Evolutionary conservation across 1,139 yeast genomes (phyloP).

Genomic region (Lodderomyces parapsilosis): DNA sequence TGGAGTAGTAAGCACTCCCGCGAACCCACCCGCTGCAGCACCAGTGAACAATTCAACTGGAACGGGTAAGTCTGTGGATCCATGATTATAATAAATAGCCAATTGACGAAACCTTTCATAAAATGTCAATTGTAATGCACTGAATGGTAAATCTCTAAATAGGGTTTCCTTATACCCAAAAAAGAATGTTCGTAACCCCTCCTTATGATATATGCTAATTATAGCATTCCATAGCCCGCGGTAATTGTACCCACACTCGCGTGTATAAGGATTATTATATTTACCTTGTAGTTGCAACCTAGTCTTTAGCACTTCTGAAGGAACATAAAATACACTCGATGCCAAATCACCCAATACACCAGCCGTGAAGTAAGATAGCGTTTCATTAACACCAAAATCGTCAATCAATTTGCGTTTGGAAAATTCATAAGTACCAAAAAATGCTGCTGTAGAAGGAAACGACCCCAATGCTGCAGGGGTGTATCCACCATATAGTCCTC

Average conservation of each 20-base stretch:
- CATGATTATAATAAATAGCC: conserved; percentile 48
- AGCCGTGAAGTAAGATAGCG: conserved; percentile 74
- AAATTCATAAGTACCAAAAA: conserved; percentile 86
- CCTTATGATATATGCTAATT: conserved; percentile 56
- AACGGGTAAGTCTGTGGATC: conserved; percentile 52
- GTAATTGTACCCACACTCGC: conserved; percentile 82
- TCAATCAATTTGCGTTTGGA: conserved; percentile 70
- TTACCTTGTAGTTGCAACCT: conserved; percentile 89
- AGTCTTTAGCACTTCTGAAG: conserved; percentile 93
- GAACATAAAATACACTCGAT: conserved; percentile 91
- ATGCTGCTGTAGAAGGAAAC: conserved; percentile 89
- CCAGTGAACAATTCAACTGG: conserved; percentile 75
- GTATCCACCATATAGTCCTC: conserved; percentile 92
- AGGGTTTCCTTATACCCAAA: conserved; percentile 94
- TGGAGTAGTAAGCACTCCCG: conserved; percentile 82
- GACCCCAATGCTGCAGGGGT: conserved; percentile 89
- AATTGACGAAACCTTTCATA: conserved; percentile 78
- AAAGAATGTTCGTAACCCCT: conserved; percentile 75
- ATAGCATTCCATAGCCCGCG: conserved; percentile 69
- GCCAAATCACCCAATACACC: conserved; percentile 92
- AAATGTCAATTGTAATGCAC: conserved; percentile 93
- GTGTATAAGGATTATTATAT: conserved; percentile 73
- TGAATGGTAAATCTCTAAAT: conserved; percentile 88
- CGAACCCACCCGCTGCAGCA: conserved; percentile 95
- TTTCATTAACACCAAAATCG: conserved; percentile 69